Conservation (phyloP, 2,329 filamentous ascomycete genomes). For the Trichoderma endophyticum region DNA sequence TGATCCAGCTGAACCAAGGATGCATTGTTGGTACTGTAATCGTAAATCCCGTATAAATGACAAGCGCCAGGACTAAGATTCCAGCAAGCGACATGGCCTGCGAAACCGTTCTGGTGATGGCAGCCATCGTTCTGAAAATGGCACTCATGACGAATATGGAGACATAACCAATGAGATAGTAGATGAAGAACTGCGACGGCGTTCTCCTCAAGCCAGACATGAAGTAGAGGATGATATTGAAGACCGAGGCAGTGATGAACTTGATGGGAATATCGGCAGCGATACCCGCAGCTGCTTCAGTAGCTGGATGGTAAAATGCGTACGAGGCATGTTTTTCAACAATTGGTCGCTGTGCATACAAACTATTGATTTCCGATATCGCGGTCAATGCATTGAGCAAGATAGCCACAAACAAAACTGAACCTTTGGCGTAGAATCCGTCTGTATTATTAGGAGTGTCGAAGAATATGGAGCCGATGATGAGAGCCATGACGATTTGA, state of each 20-base stretch:
- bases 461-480: conserved; percentile 61
- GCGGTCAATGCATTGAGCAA: conserved; percentile 57
- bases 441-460: conserved; percentile 47
- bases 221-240: conserved; percentile 59
- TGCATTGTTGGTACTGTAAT: conserved; percentile 57
- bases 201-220: conserved; percentile 52
- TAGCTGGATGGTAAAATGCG: conserved; percentile 50
- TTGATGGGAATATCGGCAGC: conserved; percentile 57
- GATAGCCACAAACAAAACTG: conserved; percentile 58
- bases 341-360: conserved; percentile 46
- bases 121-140: conserved; percentile 71
- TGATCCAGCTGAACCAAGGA: conserved; percentile 73
- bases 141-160: conserved; percentile 71
- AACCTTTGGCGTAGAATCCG: conserved; percentile 53
- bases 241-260: conserved; percentile 46
- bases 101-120: conserved; percentile 63
- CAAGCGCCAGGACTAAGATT: conserved; percentile 56
- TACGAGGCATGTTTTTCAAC: conserved; percentile 49
- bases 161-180: conserved; percentile 66
- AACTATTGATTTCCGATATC: conserved; percentile 51
- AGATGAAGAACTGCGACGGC: conserved; percentile 71
- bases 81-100: conserved; percentile 54
- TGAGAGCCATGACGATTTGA: conserved; percentile 55
- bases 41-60: conserved; percentile 59
- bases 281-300: conserved; percentile 54